These are phyloP conservation scores for Neurospora pannonica DNA, from an alignment of 495 filamentous ascomycete species.

Conservation along the genomic window DNA sequence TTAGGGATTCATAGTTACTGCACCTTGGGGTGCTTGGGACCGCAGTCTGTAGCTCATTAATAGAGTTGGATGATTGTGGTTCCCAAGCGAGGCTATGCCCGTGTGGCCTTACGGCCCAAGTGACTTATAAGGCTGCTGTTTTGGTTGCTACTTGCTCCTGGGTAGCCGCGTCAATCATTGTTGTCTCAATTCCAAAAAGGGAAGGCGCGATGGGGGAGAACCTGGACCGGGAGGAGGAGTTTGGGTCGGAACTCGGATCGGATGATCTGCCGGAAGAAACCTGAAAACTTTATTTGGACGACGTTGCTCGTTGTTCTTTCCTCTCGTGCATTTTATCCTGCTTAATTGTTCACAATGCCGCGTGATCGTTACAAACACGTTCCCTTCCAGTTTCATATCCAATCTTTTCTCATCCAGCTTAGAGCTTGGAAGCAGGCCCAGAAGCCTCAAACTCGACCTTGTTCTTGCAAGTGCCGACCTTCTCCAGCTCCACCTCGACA, in stretches of 20 bases:
- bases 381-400: neutral
- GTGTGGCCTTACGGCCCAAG: neutral
- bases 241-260: neutral
- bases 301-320: too few relatives aligned
- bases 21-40: neutral
- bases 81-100: neutral
- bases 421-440: slow-evolving; percentile 43
- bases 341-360: neutral
- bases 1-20: neutral
- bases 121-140: neutral
- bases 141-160: neutral
- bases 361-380: neutral
- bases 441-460: slow-evolving; percentile 54
- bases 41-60: neutral
- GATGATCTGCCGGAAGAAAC: neutral
- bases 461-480: slow-evolving; percentile 62
- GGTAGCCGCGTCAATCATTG: neutral
- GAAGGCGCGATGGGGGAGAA: neutral
- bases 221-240: neutral
- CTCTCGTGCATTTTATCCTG: neutral
- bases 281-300: neutral
- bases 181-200: neutral
- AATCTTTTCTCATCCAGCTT: neutral
- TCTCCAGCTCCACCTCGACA: slow-evolving; percentile 66
- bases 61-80: neutral